phyloP scores from a whole-genome alignment of 768 basidiomycete genomes.

The Lentinula aciculospora region DNA sequence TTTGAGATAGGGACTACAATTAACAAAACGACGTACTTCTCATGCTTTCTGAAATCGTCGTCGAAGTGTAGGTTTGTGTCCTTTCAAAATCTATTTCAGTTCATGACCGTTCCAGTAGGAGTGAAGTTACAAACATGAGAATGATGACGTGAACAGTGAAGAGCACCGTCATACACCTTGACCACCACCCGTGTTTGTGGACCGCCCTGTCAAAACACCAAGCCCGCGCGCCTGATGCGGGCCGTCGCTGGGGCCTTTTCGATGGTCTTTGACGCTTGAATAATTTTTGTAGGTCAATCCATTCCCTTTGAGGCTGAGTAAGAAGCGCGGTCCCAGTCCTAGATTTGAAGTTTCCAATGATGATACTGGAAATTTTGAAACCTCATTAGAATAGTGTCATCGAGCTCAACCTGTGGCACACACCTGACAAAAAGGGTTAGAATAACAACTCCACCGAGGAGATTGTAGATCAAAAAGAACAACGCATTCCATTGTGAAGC shows the following conservation, averaged over 20 bases:
- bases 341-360: slow-evolving; percentile 88
- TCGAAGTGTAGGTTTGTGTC: slow-evolving; percentile 71
- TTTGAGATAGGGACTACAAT: not conserved
- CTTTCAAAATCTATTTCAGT: slow-evolving; percentile 30
- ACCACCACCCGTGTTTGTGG: slow-evolving; percentile 93
- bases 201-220: slow-evolving; percentile 95
- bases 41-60: slow-evolving; percentile 41
- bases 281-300: slow-evolving; percentile 89
- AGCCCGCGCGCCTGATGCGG: slow-evolving; percentile 45
- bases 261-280: slow-evolving; percentile 85
- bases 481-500: slow-evolving; percentile 78
- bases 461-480: slow-evolving; percentile 88
- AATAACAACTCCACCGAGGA: slow-evolving; percentile 86
- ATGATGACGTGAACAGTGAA: slow-evolving; percentile 79
- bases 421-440: slow-evolving; percentile 90
- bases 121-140: slow-evolving; percentile 56
- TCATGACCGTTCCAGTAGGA: not conserved
- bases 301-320: slow-evolving; percentile 84
- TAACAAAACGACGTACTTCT: slow-evolving; percentile 43
- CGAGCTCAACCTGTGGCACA: not conserved
- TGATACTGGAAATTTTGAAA: slow-evolving; percentile 56
- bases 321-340: slow-evolving; percentile 84
- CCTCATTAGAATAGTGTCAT: slow-evolving; percentile 4
- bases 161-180: slow-evolving; percentile 67
- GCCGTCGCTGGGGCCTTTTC: slow-evolving; percentile 64